Conservation (phyloP, 2,329 filamentous ascomycete genomes). For the Curvularia hawaiiensis region DNA sequence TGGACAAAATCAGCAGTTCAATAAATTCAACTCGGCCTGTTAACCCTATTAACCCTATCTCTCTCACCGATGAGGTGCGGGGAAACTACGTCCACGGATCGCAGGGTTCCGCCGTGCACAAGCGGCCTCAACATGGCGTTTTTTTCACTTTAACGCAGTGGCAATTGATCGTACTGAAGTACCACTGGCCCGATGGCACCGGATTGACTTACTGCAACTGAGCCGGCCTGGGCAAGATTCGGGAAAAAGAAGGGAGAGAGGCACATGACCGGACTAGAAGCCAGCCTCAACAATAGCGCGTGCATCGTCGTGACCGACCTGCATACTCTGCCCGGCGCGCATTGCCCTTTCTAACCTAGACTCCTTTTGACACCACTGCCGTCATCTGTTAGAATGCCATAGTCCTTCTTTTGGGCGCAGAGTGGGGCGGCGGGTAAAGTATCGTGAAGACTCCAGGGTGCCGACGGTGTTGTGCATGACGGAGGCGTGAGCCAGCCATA, state of each 20-base stretch:
- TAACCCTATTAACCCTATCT: background rate
- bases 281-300: slow-evolving; percentile 1
- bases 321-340: background rate
- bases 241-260: background rate
- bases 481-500: slow-evolving; percentile 3
- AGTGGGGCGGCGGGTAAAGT: background rate
- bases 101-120: background rate
- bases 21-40: background rate
- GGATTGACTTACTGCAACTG: background rate
- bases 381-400: slow-evolving; percentile 1
- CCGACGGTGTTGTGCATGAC: background rate
- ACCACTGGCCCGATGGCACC: background rate
- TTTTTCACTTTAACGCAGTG: background rate
- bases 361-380: background rate
- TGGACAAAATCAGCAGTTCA: background rate
- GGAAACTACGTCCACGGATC: background rate
- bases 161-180: background rate
- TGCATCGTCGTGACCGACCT: slow-evolving; percentile 2
- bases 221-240: background rate
- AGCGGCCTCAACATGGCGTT: slow-evolving; percentile 5
- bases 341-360: background rate
- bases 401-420: background rate
- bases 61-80: slow-evolving; percentile 3
- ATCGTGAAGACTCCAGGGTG: background rate
- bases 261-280: background rate